Conservation (phyloP, 108 stramenopile species). For the Nitzschia sp. region DNA sequence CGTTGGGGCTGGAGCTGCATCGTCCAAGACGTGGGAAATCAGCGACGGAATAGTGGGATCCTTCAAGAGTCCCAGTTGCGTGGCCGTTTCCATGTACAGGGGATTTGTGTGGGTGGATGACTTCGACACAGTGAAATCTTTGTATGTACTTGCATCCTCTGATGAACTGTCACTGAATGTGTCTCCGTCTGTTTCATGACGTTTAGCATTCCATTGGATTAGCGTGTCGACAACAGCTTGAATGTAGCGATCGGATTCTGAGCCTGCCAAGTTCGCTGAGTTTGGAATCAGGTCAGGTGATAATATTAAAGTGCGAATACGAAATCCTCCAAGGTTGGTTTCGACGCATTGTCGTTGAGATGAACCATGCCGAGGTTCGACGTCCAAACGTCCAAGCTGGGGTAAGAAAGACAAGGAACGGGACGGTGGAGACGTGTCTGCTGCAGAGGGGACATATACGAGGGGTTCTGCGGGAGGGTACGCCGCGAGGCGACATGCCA, state of each 20-base stretch:
- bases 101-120: constrained; percentile 45
- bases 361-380: neutral
- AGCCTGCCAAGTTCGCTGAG: constrained; percentile 2
- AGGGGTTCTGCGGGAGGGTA: constrained; percentile 80
- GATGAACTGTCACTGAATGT: neutral
- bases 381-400: neutral
- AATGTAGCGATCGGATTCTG: constrained; percentile 39
- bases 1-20: constrained; percentile 60
- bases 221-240: constrained; percentile 28
- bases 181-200: constrained; percentile 23
- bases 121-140: constrained; percentile 32
- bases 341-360: constrained; percentile 2
- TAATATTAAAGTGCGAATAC: constrained; percentile 25
- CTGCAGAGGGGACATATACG: constrained; percentile 57
- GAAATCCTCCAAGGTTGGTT: constrained; percentile 19
- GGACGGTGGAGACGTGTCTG: constrained; percentile 17
- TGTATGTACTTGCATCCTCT: constrained; percentile 4
- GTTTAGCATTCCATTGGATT: constrained; percentile 18
- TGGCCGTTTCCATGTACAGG: constrained; percentile 78
- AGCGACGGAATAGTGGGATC: constrained; percentile 69
- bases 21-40: constrained; percentile 54
- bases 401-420: constrained; percentile 27
- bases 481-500: constrained; percentile 75
- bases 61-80: constrained; percentile 69
- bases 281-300: constrained; percentile 28